These are phyloP conservation scores for Sclerotinia subarctica DNA, from an alignment of 2,329 filamentous ascomycete genomes.

Conservation along the genomic window DNA sequence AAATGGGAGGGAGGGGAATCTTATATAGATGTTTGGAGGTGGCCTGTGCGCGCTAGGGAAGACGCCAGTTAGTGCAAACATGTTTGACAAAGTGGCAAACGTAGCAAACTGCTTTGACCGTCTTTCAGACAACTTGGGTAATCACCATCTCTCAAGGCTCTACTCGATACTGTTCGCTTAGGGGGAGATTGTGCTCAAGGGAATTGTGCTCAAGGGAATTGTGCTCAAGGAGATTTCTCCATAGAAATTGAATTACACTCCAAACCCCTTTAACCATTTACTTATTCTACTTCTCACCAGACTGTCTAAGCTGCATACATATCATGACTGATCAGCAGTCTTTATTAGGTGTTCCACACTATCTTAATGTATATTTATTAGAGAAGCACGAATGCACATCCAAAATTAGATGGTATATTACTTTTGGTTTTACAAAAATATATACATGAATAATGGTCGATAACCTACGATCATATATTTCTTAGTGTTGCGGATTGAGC, in stretches of 20 bases:
- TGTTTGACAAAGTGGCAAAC: not conserved
- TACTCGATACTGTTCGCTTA: too few species aligned
- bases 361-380: not conserved
- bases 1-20: not conserved
- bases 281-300: not conserved
- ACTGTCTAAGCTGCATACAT: not conserved
- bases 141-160: not conserved
- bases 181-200: not conserved
- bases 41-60: not conserved
- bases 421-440: not conserved
- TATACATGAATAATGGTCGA: not conserved
- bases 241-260: not conserved
- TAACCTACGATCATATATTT: not conserved
- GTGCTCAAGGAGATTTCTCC: not conserved
- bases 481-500: not conserved
- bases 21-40: not conserved
- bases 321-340: too few species aligned
- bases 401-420: not conserved
- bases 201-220: not conserved
- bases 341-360: too few species aligned
- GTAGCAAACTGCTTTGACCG: not conserved
- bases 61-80: constrained; percentile 3
- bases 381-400: not conserved
- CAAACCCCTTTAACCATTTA: too few species aligned
- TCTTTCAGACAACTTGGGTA: not conserved